Base-by-base conservation (phyloP, 352 stramenopile genomes). In the Globisporangium cystogenes region DNA sequence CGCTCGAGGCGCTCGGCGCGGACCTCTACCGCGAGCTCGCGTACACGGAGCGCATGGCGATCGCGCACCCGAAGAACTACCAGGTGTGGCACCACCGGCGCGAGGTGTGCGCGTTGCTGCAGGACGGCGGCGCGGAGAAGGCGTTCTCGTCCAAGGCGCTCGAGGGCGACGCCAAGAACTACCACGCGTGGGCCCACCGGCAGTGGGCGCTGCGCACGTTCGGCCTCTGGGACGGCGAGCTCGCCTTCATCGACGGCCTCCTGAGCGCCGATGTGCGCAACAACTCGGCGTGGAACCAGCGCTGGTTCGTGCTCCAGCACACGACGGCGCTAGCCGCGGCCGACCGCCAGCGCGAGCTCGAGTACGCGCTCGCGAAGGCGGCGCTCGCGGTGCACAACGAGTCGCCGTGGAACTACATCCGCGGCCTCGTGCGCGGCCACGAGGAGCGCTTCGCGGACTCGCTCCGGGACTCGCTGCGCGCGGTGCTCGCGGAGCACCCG, bases 71-170 rank as follows among this genome's bases (percentile, higher is more conserved):
- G 4, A 99, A 99, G 76, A 99, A 99, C 77, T 99, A 99, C 79
- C 97, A 99, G 72, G 96, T 99, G 64, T 99, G 96, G 96, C 97
- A 99, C 76, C 96, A 99, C 70, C 94, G 96, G 21, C 82, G 96
- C 43, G 93, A 95, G 56, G 79, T 99, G 29, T 90, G 97, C 57
- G 74, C 91, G 46, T 70, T 84, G 54, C 48, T 95, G 57, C 57
- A 79, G 14, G 70, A 98, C 67, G 76, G 77, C 27, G 77, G 80
- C 52, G 54, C 75, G 15, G 97, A 99, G 74, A 84, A 99, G 53
- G 63, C 57, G 10, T 98, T 99, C 60, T 90, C 95, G 36, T 82
- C 79, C 44, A 69, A 80, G 46, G 91, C 98, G n/a, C 86, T 99
- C 33, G 62, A 76, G 1, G 80, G 90, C n/a, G 97, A 99, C 74